Evolutionary conservation across 768 basidiomycete species (phyloP).

Genomic region (Leccinum subgranulosum): DNA sequence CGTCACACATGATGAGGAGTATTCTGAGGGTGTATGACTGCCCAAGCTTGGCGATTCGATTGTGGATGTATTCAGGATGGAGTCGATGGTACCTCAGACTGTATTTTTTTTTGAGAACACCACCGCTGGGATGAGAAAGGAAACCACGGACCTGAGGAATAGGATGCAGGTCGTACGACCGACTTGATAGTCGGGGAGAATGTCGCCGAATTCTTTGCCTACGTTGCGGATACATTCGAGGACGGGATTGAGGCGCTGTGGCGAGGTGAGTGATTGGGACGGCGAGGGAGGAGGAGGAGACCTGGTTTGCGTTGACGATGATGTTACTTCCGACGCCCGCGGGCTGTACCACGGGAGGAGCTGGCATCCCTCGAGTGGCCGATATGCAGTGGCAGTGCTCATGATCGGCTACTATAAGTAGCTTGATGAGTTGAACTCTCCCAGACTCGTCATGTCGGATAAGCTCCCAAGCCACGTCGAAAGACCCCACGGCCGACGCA

Average conservation of each 20-base stretch:
- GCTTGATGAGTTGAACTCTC: neutral
- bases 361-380: conserved; percentile 1
- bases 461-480: conserved; percentile 26
- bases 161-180: conserved; percentile 90
- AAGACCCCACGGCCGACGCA: conserved; percentile 4
- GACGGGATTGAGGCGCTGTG: conserved; percentile 83
- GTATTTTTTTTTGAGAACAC: neutral
- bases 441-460: conserved; percentile 19
- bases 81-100: conserved; percentile 94
- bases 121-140: neutral
- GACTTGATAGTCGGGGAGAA: conserved; percentile 92
- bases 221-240: conserved; percentile 84
- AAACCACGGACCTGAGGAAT: conserved; percentile 69
- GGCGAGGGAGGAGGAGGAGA: conserved; percentile 14
- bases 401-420: neutral
- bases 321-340: conserved; percentile 62
- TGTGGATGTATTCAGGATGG: conserved; percentile 95
- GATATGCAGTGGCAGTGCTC: neutral
- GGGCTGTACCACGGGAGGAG: conserved; percentile 60
- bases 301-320: conserved; percentile 61
- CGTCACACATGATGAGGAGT: conserved; percentile 86
- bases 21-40: conserved; percentile 80
- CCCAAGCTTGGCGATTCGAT: conserved; percentile 84
- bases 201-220: conserved; percentile 92
- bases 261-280: neutral